These are phyloP conservation scores for Potentilla sterilis DNA, from an alignment of 306 rosid genomes.

Conservation along the genomic window DNA sequence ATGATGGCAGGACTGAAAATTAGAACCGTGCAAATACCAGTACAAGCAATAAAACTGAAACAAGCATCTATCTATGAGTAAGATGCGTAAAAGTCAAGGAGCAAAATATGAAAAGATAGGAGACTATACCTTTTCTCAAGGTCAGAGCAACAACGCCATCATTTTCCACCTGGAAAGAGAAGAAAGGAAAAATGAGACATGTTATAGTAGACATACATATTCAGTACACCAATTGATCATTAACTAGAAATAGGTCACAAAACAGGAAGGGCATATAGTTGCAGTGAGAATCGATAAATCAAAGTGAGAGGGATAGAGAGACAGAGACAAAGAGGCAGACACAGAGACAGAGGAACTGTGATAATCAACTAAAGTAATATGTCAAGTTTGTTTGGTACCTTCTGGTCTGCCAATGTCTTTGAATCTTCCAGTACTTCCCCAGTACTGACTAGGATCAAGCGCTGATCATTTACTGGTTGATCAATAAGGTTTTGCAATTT, in stretches of 20 bases:
- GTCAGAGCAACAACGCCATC: conserved; percentile 85
- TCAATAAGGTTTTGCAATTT: conserved; percentile 70
- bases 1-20: not conserved
- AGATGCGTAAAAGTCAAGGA: conserved; percentile 1
- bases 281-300: not conserved
- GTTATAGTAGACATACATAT: not conserved
- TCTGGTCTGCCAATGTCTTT: conserved; percentile 83
- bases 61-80: not conserved
- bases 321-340: not conserved
- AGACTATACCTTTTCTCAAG: conserved; percentile 63
- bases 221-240: conserved; percentile 1
- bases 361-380: conserved; percentile 1
- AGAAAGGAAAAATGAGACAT: not conserved
- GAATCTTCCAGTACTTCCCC: conserved; percentile 75
- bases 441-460: conserved; percentile 53
- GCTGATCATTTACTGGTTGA: conserved; percentile 61
- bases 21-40: not conserved
- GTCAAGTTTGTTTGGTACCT: conserved; percentile 39
- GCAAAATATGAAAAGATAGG: conserved; percentile 3
- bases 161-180: conserved; percentile 67
- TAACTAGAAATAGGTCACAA: not conserved
- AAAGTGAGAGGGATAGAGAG: not conserved
- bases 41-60: not conserved
- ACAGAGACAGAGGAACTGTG: not conserved
- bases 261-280: not conserved